phyloP scores from a whole-genome alignment of 805 yeast species.

The Candida patagonica region DNA sequence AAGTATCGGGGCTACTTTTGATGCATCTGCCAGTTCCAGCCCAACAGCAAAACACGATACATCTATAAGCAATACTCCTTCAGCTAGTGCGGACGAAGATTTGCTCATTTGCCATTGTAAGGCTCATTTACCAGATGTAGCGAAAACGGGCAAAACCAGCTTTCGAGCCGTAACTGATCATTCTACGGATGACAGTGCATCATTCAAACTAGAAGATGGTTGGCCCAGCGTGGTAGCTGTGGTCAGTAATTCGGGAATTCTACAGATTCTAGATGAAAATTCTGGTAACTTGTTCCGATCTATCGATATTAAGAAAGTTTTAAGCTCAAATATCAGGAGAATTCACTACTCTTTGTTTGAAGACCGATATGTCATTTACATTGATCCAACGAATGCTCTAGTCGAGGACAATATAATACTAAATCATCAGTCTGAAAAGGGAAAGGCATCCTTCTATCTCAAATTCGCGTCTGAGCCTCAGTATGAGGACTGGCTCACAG shows the following conservation, averaged over 20 bases:
- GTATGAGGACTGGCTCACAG: constrained; percentile 26
- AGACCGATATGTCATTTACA: constrained; percentile 10
- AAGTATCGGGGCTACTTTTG: no score
- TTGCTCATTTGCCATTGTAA: constrained; percentile 15
- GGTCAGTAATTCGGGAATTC: constrained; percentile 10
- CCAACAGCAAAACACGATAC: not conserved
- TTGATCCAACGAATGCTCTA: constrained; percentile 10
- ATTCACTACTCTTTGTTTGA: constrained; percentile 16
- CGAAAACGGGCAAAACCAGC: not conserved
- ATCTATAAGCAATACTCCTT: not conserved
- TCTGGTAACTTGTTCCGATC: constrained; percentile 13
- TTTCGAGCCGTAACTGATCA: no score
- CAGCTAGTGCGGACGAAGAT: constrained; percentile 5
- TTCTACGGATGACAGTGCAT: constrained; percentile 1
- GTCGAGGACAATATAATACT: not conserved
- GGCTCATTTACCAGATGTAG: constrained; percentile 12
- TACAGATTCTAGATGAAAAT: constrained; percentile 13
- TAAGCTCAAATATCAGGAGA: constrained; percentile 15
- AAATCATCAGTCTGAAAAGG: not conserved
- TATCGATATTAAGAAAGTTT: constrained; percentile 13
- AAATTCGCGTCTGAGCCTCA: constrained; percentile 16
- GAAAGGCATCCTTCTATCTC: not conserved
- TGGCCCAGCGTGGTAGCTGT: constrained; percentile 16
- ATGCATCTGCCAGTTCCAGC: not conserved
- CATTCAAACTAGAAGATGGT: constrained; percentile 9